phyloP scores from a whole-genome alignment of 106 monocot species.

The Dioscorea alata region DNA sequence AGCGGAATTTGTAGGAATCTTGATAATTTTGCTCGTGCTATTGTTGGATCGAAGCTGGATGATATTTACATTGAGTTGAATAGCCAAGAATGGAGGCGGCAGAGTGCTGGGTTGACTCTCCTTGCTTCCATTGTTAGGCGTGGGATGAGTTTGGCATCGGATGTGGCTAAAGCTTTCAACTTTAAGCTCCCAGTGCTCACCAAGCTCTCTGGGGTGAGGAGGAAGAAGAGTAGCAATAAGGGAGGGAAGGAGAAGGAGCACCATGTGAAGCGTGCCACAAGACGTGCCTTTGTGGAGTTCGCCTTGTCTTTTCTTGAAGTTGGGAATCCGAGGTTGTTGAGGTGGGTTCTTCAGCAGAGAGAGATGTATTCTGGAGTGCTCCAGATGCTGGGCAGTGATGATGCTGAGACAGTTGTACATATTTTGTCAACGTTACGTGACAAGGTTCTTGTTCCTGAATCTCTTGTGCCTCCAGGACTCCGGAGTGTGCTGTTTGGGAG shows the following conservation, averaged over 20 bases:
- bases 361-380: conserved; percentile 75
- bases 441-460: conserved; percentile 47
- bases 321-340: conserved; percentile 69
- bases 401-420: conserved; percentile 44
- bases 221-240: conserved; percentile 10
- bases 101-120: conserved; percentile 52
- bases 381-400: conserved; percentile 56
- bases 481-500: conserved; percentile 91
- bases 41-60: conserved; percentile 47
- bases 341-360: conserved; percentile 82
- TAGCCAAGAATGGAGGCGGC: conserved; percentile 47
- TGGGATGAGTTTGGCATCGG: conserved; percentile 55
- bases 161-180: conserved; percentile 65
- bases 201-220: conserved; percentile 48
- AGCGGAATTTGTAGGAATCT: conserved; percentile 32
- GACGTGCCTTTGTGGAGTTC: conserved; percentile 65
- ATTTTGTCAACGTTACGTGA: conserved; percentile 57
- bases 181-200: conserved; percentile 57
- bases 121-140: conserved; percentile 60
- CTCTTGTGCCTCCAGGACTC: conserved; percentile 59
- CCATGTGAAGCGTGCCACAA: conserved; percentile 15
- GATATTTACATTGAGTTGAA: conserved; percentile 66
- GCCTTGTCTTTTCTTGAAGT: conserved; percentile 86
- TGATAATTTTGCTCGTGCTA: conserved; percentile 44
- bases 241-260: conserved; percentile 24